Percentiles rank a stretch among this genome's conserved stretches.
Conservation (phyloP, 106 monocot species). For the Platanthera guangdongensis region DNA sequence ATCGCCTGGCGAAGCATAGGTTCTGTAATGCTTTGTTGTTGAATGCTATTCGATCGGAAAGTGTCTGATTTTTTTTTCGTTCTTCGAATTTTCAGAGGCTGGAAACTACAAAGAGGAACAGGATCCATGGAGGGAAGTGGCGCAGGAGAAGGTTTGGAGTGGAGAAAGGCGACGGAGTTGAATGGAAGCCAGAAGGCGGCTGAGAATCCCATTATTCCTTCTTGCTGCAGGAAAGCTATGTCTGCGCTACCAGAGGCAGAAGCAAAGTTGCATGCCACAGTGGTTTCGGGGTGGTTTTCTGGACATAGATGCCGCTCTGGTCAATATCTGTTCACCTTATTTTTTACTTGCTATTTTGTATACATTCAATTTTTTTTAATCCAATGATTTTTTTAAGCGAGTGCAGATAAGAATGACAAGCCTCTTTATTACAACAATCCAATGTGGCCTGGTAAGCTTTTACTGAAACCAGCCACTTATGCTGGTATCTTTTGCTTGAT, state of each 20-base stretch:
- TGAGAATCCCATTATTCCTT: constrained; percentile 19
- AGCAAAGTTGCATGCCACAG: constrained; percentile 44
- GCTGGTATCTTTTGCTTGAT: background rate
- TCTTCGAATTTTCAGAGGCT: constrained; percentile 9
- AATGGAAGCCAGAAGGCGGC: constrained; percentile 6
- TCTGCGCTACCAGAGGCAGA: constrained; percentile 28
- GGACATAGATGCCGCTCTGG: constrained; percentile 15
- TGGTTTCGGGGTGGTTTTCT: constrained; percentile 60
- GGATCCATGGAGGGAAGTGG: constrained; percentile 38
- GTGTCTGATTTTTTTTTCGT: background rate
- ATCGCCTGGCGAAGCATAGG: background rate
- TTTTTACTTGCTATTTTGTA: background rate
- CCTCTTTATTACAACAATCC: constrained; percentile 74
- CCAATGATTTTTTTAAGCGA: background rate
- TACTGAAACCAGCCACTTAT: background rate
- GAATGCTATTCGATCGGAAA: background rate
- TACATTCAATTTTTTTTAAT: background rate
- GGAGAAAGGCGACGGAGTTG: constrained; percentile 5
- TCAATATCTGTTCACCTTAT: constrained; percentile 5
- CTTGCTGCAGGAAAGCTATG: constrained; percentile 50
- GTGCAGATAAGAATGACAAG: constrained; percentile 41
- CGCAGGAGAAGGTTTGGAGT: constrained; percentile 9
- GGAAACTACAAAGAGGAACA: constrained; percentile 23
- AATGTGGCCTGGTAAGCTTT: constrained; percentile 82
- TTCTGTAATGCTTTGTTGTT: background rate